Conservation (phyloP, 768 basidiomycete genomes). For the Mycena chlorophos region DNA sequence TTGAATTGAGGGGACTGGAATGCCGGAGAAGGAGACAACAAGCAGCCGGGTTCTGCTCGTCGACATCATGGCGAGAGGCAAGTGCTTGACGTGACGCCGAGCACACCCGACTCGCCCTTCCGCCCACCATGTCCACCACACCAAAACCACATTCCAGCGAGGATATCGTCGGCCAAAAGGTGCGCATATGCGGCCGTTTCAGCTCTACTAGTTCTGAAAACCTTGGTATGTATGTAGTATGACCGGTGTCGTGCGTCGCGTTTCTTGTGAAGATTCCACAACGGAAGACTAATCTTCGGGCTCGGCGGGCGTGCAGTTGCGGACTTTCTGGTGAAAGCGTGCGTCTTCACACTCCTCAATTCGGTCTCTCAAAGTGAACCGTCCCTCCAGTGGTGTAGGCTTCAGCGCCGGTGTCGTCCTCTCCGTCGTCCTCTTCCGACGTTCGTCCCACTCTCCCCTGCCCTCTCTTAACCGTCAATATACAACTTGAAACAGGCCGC, state of each 20-base stretch:
- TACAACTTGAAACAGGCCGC: conserved; percentile 56
- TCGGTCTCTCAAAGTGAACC: conserved; percentile 16
- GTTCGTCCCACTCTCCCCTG: conserved; percentile 50
- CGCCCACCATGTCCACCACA: conserved; percentile 46
- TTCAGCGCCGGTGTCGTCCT: conserved; percentile 87
- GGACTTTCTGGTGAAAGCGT: conserved; percentile 87
- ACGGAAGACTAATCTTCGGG: conserved; percentile 11
- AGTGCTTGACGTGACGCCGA: neutral
- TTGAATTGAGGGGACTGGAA: too few relatives aligned
- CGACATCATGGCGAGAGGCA: neutral
- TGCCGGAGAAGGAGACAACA: too few relatives aligned
- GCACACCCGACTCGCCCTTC: neutral
- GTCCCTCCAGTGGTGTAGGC: conserved; percentile 68
- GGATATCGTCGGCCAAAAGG: conserved; percentile 89
- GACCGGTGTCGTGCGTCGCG: conserved; percentile 83
- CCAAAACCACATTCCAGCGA: conserved; percentile 80
- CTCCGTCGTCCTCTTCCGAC: conserved; percentile 87
- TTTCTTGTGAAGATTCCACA: conserved; percentile 13
- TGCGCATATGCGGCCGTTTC: conserved; percentile 28
- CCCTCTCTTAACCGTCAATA: neutral
- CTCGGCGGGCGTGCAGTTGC: conserved; percentile 63
- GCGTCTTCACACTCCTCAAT: conserved; percentile 29
- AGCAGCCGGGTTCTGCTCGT: too few relatives aligned
- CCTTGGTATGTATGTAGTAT: too few relatives aligned
- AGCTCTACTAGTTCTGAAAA: neutral